phyloP scores from a whole-genome alignment of 805 yeast genomes.

The Candida manassasensis region DNA sequence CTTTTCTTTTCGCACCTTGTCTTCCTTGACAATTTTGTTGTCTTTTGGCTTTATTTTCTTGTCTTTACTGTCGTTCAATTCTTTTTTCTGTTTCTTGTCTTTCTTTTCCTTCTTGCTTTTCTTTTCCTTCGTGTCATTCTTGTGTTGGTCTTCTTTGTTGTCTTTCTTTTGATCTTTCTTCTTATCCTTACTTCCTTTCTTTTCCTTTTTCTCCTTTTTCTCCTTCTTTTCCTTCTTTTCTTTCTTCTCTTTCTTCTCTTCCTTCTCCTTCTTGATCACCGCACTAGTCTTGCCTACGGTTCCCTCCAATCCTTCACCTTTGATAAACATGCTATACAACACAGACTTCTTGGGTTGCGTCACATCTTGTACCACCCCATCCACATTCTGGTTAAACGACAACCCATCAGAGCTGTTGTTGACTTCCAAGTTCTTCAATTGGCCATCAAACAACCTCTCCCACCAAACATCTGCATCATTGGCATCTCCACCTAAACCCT shows the following conservation, averaged over 20 bases:
- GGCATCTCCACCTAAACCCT: conserved; percentile 80
- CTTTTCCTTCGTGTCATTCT: conserved; percentile 17
- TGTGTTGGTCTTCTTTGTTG: conserved; percentile 17
- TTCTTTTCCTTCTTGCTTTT: conserved; percentile 19
- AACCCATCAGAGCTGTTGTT: conserved; percentile 27
- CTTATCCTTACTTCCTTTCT: conserved; percentile 23
- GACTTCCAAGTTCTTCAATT: conserved; percentile 72
- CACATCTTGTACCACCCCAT: conserved; percentile 42
- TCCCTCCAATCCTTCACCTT: conserved; percentile 81
- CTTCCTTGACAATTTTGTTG: conserved; percentile 14
- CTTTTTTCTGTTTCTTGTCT: conserved; percentile 17
- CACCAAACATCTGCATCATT: conserved; percentile 92
- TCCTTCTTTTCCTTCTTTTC: conserved; percentile 15
- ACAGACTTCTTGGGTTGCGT: conserved; percentile 56
- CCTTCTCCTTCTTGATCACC: conserved; percentile 9
- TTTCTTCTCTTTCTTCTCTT: conserved; percentile 12
- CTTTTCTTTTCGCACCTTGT: conserved; percentile 11
- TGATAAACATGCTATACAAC: conserved; percentile 78
- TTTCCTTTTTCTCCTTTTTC: conserved; percentile 20
- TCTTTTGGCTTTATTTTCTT: conserved; percentile 17
- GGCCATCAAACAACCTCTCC: conserved; percentile 94
- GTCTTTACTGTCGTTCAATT: conserved; percentile 16
- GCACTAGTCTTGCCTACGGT: conserved; percentile 48
- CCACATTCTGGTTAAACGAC: conserved; percentile 49
- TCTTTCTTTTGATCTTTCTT: conserved; percentile 18